Evolutionary conservation across 2,329 filamentous ascomycete species (phyloP).

Genomic region (Exophiala sideris): DNA sequence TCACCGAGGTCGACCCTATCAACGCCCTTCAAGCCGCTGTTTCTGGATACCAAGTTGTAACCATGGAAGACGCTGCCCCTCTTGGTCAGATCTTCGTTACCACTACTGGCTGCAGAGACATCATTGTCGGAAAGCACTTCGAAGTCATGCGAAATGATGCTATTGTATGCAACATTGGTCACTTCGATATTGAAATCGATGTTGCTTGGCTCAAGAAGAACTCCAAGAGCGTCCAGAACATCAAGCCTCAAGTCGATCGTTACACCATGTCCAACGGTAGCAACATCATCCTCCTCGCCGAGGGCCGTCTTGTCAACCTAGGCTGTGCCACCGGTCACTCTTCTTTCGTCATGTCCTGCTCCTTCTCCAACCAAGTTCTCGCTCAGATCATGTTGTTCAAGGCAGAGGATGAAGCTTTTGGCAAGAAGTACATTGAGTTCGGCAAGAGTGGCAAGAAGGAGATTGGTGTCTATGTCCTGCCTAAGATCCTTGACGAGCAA

Average conservation of each 20-base stretch:
- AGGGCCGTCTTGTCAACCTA: constrained; percentile 98
- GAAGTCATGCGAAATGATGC: constrained; percentile 94
- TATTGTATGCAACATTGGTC: constrained; percentile 99
- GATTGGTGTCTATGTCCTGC: constrained; percentile 90
- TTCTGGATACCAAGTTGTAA: constrained; percentile 92
- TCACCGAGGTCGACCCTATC: constrained; percentile 98
- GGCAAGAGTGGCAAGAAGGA: constrained; percentile 87
- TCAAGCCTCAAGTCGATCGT: constrained; percentile 99
- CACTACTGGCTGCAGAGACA: constrained; percentile 98
- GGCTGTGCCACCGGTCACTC: constrained; percentile 99
- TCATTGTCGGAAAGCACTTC: constrained; percentile 88
- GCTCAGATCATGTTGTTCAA: constrained; percentile 99
- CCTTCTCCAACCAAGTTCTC: constrained; percentile 99
- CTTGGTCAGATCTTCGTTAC: constrained; percentile 97
- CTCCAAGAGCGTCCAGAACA: constrained; percentile 89
- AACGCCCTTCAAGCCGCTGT: constrained; percentile 99
- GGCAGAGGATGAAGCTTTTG: constrained; percentile 79
- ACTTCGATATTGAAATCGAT: constrained; percentile 99
- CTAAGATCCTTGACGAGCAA: constrained; percentile 99
- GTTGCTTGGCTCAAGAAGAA: constrained; percentile 99
- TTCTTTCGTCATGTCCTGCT: constrained; percentile 99
- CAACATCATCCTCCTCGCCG: constrained; percentile 96
- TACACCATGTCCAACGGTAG: constrained; percentile 90
- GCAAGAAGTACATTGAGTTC: constrained; percentile 94
- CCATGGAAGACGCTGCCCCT: constrained; percentile 93